Base-by-base conservation (phyloP, 148 eudicot genomes). In the Vaccinium corymbosum region DNA sequence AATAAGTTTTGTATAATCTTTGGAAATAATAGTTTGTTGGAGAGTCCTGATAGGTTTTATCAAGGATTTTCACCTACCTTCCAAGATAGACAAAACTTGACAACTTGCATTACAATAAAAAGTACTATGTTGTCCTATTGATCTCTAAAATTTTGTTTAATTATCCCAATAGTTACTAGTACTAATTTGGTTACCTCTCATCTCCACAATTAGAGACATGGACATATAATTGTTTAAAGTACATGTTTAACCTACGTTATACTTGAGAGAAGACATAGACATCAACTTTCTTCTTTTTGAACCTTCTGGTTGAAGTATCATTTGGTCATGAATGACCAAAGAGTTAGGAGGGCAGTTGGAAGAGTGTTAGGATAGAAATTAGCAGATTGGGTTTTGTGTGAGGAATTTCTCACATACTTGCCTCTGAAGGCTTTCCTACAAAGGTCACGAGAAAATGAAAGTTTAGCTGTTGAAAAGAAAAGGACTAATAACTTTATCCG, bases 351-450 rank as follows among this genome's bases (percentile, higher is more conserved):
- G 48, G 76, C 35, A 19, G 74, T 42, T 61, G 55, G 35, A 61
- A 55, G 83, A 80, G 83, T 80, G 83, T 80, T 80, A 61, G 74
- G 83, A 62, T 74, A 46, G 74, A 38, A 66, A 64, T 42, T 64
- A 25, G 71, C 25, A 81, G 16, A 81, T 64, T 64, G 83, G 71
- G 50, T 35, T 59, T 80, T 80, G 82, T 6, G 19, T 12, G 68
- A 35, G 68, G 22, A 66, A 55, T 16, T 56, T 57, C 38, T 59
- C 32, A 78, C 38, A 78, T 16, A 22, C 46, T 46, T 12, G 17
- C 10, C n/a, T 48, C 22, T 46, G 32, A 12, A 20, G 79, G 46
- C 25, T 52, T 12, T 80, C 35, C 42, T 13, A 9, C 13, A 19
- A 62, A 32, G 83, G 22, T 11, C 56, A 48, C n/a, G 7, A 48